Evolutionary conservation across 495 filamentous ascomycete species (phyloP), one percentile per base, ranked within the genome.

Genomic region (Filosporella fistucella): DNA sequence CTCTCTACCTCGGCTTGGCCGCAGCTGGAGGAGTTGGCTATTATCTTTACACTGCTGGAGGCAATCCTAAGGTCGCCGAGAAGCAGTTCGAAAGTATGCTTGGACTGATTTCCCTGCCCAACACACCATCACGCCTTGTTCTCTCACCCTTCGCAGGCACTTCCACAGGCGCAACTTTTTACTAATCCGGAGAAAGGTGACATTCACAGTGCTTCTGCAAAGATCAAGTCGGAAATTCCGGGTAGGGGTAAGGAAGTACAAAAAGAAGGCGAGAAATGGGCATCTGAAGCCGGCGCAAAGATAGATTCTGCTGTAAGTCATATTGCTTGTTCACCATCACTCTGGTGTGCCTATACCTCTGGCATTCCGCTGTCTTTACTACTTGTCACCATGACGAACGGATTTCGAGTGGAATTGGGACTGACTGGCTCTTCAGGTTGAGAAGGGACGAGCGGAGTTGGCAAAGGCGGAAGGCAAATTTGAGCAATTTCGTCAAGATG

Each of bases 31-130:
- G 78, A 30, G 72, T 78, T 34, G 91, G 84, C 13, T 96, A 96
- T 76, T 98, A 97, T 72, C 74, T 97, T 43, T 97, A 96, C 68
- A 74, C 69, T 18, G 87, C 91, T 1, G 90, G 91, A 41, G 93
- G 93, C 28, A 74, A 84, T 61, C 78, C 87, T n/a, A 82, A 85
- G 48, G 77, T 76, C 22, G 91, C 91, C 10, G 77, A 85, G 74
- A 86, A 91, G 71, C 67, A 90, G 50, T 73, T 86, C 53, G 88
- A 95, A 71, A 74, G 93, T 95, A 66, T 41, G 74, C 68, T n/a
- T n/a, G n/a, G n/a, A n/a, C n/a, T 37, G 21, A n/a, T n/a, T n/a
- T n/a, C n/a, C n/a, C n/a, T n/a, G n/a, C n/a, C n/a, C n/a, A n/a
- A n/a, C n/a, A n/a, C n/a, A n/a, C n/a, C n/a, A n/a, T n/a, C n/a